Conservation (phyloP, 805 yeast species). For the Candida alai region DNA sequence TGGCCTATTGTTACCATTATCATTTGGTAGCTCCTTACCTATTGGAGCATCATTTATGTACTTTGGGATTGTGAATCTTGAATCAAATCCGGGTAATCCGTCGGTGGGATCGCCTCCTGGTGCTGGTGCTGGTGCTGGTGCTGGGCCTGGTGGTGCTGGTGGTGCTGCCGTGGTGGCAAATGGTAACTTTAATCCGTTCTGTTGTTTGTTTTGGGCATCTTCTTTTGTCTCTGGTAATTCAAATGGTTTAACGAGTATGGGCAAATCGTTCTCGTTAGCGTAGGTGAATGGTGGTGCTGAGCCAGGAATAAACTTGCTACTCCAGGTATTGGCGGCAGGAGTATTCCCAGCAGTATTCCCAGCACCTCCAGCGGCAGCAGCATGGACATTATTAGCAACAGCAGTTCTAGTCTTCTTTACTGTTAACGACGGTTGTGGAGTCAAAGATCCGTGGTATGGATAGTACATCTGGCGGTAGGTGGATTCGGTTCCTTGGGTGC, state of each 20-base stretch:
- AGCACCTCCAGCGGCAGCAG: no score
- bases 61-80: no score
- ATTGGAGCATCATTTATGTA: no score
- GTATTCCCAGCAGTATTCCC: neutral
- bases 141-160: neutral
- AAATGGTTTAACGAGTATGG: slow-evolving; percentile 13
- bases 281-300: slow-evolving; percentile 34
- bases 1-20: no score
- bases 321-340: slow-evolving; percentile 37
- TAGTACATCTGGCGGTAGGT: slow-evolving; percentile 3
- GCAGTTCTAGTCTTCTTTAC: neutral
- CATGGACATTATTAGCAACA: slow-evolving; percentile 6
- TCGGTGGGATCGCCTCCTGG: slow-evolving; percentile 14
- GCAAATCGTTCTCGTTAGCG: slow-evolving; percentile 8
- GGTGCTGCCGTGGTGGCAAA: neutral
- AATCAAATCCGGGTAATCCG: no score
- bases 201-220: slow-evolving; percentile 7
- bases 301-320: slow-evolving; percentile 27
- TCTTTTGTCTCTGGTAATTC: slow-evolving; percentile 15
- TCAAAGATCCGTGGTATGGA: slow-evolving; percentile 22
- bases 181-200: slow-evolving; percentile 3
- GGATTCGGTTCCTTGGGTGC: no score
- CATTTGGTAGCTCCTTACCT: no score
- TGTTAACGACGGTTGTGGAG: slow-evolving; percentile 17
- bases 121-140: neutral